Base-by-base conservation (phyloP, 257 asterid genomes). In the Solanum clarkiae region DNA sequence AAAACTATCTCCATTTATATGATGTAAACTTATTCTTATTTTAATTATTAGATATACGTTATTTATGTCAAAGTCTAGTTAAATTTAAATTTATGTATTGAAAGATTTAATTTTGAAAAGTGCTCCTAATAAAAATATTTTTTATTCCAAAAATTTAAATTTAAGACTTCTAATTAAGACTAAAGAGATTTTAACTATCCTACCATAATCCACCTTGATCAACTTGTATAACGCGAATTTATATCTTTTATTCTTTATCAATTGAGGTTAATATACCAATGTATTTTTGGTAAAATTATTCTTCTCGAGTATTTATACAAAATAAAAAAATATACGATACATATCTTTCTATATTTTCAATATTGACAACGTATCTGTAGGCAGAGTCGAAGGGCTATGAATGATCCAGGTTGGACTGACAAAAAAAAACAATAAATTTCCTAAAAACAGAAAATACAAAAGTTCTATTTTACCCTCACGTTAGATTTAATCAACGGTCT, bases 401-500 rank as follows among this genome's bases (percentile, higher is more conserved):
- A 49, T 75, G 60, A 24, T 24, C 81, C 60, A 75, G 22, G 62
- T 75, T 49, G 81, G 60, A 24, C 81, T 14, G 13, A 24, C 32
- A 8, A 14, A 75, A 12, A 12, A 72, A 32, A 69, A 69, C 3
- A 70, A 47, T 4, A 22, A 75, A 75, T 12, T 29, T 14, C 22
- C 40, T 1, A 1, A 24, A 40, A 47, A 22, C 44, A 45, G 13
- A 74, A 42, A 11, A 47, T 71, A 4, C 4, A 22, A 49, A 75
- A 75, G 4, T 47, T 7, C 81, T 14, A 15, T 24, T 3, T 51
- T 75, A 36, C 81, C 44, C 81, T 75, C 60, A 24, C 6, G 22
- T 75, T 75, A 14, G 81, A 47, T 75, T 15, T 24, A 24, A 75
- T 49, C 44, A 49, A 14, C 81, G 81, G 81, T 75, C 22, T 5